Base-by-base conservation (phyloP, 805 yeast species). In the Clavispora phyllophila region DNA sequence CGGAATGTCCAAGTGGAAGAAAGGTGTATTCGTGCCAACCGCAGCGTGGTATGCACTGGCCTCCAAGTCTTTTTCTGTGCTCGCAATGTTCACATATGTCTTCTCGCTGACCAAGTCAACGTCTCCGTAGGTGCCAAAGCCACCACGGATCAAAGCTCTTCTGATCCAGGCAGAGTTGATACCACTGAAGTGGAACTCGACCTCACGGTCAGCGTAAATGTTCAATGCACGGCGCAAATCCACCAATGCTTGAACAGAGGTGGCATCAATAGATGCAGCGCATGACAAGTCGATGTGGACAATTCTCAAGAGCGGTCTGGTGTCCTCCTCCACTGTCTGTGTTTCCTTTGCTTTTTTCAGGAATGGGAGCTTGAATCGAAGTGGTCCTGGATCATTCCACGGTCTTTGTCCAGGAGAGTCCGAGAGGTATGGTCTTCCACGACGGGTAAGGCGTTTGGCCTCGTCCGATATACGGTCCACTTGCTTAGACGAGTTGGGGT, bases 171-270 rank as follows among this genome's bases (percentile, higher is more conserved):
- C 90, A 43, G 85, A 81, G 36, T 85, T 66, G 25, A 90, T 79
- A 20, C 96, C 95, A 9, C 86, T 78, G 61, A 90, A 89, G 64
- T 90, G 97, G 66, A 83, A 82, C 63, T 90, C 96, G 45, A 88
- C 90, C 51, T 84, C 88, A 44, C 84, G 71, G 58, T 87, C 90
- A 14, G 93, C 84, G 56, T 85, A 87, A 43, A 69, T 74, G 62
- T 81, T 80, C 37, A 88, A 62, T 13, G 88, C 81, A 53, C 81
- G 82, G 50, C 84, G 75, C 54, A 87, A 69, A 60, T 90, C 97
- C 39, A 82, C 79, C 43, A 90, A 69, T 2, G 83, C 72, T 63
- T 87, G 96, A 27, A 88, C 68, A 13, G 90, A 83, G 0, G 96
- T 86, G 8, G 87, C 74, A 61, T 90, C 97, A 31, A 82, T 70